phyloP scores from a whole-genome alignment of 1,284 basidiomycete genomes.

The Coniferiporia weirii region DNA sequence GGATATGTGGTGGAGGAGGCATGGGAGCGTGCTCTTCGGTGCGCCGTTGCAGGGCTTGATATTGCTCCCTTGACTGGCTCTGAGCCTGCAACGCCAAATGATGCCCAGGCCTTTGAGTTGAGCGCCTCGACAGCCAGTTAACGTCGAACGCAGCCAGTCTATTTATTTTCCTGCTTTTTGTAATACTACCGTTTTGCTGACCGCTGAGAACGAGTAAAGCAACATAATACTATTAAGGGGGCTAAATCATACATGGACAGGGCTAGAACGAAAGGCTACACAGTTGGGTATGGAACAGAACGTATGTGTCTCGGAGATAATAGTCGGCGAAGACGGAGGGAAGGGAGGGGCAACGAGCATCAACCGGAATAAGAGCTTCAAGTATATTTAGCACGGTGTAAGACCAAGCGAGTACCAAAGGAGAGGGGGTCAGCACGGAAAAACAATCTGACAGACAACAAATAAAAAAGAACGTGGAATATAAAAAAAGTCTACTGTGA shows the following conservation, averaged over 20 bases:
- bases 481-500: background rate
- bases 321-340: background rate
- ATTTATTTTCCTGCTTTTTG: no score
- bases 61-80: slow-evolving; percentile 34
- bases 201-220: background rate
- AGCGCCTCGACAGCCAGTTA: no score
- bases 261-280: slow-evolving; percentile 9
- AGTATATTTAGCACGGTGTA: no score
- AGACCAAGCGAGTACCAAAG: background rate
- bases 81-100: slow-evolving; percentile 1
- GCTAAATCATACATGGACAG: slow-evolving; percentile 3
- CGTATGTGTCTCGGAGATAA: background rate
- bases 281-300: background rate
- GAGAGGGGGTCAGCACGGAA: background rate
- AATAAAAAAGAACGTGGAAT: background rate
- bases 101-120: slow-evolving; percentile 41
- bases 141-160: no score
- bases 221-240: background rate
- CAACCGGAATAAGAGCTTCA: background rate
- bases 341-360: background rate
- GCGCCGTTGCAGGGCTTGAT: slow-evolving; percentile 73
- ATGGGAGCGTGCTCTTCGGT: slow-evolving; percentile 80
- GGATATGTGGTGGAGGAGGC: slow-evolving; percentile 80
- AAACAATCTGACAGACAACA: background rate
- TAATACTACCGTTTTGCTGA: no score